Evolutionary conservation across 805 yeast genomes (phyloP).

Genomic region (Candida hispaniensis): DNA sequence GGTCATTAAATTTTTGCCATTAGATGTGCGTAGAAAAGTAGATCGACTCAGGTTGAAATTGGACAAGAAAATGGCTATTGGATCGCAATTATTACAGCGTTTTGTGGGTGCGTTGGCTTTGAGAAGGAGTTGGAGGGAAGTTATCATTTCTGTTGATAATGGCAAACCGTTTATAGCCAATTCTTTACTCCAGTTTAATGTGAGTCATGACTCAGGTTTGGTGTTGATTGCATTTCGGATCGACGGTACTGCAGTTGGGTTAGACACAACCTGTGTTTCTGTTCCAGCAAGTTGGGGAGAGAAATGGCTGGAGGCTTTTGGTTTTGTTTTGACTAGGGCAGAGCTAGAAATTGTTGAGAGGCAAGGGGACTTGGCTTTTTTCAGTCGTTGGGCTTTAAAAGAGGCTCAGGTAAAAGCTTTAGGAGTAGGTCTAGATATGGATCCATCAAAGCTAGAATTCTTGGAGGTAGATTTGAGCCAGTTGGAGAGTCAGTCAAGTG

Average conservation of each 20-base stretch:
- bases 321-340: conserved; percentile 3
- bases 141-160: conserved; percentile 30
- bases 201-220: conserved; percentile 46
- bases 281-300: conserved; percentile 10
- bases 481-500: no score
- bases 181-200: conserved; percentile 38
- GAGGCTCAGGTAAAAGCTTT: conserved; percentile 61
- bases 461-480: no score
- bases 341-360: conserved; percentile 4
- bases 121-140: conserved; percentile 17
- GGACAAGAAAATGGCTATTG: conserved; percentile 34
- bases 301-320: conserved; percentile 13
- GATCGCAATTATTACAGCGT: conserved; percentile 38
- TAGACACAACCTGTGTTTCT: conserved; percentile 37
- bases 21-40: conserved; percentile 35
- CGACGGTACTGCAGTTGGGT: conserved; percentile 30
- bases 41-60: conserved; percentile 31
- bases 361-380: conserved; percentile 15
- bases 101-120: conserved; percentile 33
- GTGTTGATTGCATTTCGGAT: conserved; percentile 36
- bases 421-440: conserved; percentile 48
- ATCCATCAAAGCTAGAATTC: conserved; percentile 28
- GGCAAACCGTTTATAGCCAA: conserved; percentile 48
- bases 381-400: conserved; percentile 64
- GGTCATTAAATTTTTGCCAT: conserved; percentile 37